Percentiles rank a stretch among this genome's conserved stretches.
Conservation (phyloP, 2,329 filamentous ascomycete species). For the Rhexocercosporidium sp. region DNA sequence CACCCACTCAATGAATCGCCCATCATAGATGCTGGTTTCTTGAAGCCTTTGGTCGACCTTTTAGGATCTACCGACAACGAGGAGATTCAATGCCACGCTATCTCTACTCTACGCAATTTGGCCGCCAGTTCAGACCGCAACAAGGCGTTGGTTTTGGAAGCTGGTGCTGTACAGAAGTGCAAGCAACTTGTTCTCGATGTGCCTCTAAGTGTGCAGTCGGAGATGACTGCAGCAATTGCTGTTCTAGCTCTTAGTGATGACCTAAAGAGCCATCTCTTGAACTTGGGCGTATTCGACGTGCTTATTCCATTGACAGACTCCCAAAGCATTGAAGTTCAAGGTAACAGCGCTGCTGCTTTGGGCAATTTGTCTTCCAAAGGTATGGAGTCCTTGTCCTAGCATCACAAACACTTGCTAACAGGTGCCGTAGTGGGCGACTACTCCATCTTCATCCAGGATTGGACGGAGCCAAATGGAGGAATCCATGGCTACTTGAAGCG, state of each 20-base stretch:
- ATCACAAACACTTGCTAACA: constrained; percentile 36
- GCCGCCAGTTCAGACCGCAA: constrained; percentile 97
- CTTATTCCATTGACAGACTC: constrained; percentile 95
- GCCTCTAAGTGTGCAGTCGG: constrained; percentile 91
- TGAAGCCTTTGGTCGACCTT: constrained; percentile 91
- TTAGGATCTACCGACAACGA: constrained; percentile 96
- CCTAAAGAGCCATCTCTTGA: constrained; percentile 87
- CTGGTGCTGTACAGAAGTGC: constrained; percentile 97
- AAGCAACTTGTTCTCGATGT: constrained; percentile 95
- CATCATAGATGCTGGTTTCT: constrained; percentile 96
- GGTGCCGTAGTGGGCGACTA: constrained; percentile 82
- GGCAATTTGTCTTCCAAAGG: constrained; percentile 98
- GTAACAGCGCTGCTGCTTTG: constrained; percentile 94
- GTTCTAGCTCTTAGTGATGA: constrained; percentile 95
- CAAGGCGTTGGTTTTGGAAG: constrained; percentile 96
- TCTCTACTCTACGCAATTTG: constrained; percentile 93
- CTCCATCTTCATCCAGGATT: constrained; percentile 92
- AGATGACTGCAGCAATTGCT: constrained; percentile 99
- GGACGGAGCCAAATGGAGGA: constrained; percentile 89
- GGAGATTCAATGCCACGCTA: constrained; percentile 98
- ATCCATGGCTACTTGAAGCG: constrained; percentile 94
- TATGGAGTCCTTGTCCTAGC: constrained; percentile 50
- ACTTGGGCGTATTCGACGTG: constrained; percentile 93
- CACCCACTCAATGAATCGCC: constrained; percentile 97
- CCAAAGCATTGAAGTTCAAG: constrained; percentile 95